Percentiles rank a stretch among this genome's conserved stretches.
Evolutionary conservation across 352 stramenopile species (phyloP).

Genomic region (Thalassiosira exigua): DNA sequence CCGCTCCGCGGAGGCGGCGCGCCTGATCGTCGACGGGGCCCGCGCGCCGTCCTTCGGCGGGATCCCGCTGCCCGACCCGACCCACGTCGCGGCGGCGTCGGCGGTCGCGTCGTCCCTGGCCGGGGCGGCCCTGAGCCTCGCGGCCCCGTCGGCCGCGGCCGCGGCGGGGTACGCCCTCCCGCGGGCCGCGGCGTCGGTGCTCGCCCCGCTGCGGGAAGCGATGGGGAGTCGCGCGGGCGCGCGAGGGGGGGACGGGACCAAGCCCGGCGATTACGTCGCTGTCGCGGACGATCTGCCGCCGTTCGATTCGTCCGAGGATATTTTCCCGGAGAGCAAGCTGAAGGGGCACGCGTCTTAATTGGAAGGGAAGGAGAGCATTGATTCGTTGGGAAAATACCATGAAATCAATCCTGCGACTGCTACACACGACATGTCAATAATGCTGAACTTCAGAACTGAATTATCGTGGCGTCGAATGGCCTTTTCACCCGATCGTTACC

Average conservation of each 20-base stretch:
- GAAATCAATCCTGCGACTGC: too few relatives aligned
- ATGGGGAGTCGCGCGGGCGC: conserved; percentile 4
- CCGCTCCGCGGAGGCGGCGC: conserved; percentile 63
- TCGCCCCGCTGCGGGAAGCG: conserved; percentile 29
- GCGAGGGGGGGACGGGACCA: conserved; percentile 14
- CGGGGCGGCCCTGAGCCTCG: conserved; percentile 58
- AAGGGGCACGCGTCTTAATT: conserved; percentile 15
- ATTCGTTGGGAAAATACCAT: too few relatives aligned
- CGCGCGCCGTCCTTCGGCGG: conserved; percentile 2
- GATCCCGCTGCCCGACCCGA: conserved; percentile 24
- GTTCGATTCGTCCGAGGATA: conserved; percentile 50
- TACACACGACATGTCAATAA: too few relatives aligned
- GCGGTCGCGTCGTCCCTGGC: conserved; percentile 53
- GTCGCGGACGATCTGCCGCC: conserved; percentile 35
- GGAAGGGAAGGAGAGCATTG: too few relatives aligned
- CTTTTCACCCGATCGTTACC: too few relatives aligned
- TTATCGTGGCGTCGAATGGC: too few relatives aligned
- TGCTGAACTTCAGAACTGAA: too few relatives aligned
- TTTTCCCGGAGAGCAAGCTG: conserved; percentile 24
- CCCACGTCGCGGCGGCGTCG: conserved; percentile 36
- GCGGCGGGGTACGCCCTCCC: conserved; percentile 27
- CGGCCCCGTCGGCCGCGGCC: conserved; percentile 40
- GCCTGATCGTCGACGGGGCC: conserved; percentile 22
- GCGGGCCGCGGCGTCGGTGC: conserved; percentile 15
- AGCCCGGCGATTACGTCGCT: conserved; percentile 44